Base-by-base conservation (phyloP, 148 eudicot genomes). In the Hydrangea macrophylla region DNA sequence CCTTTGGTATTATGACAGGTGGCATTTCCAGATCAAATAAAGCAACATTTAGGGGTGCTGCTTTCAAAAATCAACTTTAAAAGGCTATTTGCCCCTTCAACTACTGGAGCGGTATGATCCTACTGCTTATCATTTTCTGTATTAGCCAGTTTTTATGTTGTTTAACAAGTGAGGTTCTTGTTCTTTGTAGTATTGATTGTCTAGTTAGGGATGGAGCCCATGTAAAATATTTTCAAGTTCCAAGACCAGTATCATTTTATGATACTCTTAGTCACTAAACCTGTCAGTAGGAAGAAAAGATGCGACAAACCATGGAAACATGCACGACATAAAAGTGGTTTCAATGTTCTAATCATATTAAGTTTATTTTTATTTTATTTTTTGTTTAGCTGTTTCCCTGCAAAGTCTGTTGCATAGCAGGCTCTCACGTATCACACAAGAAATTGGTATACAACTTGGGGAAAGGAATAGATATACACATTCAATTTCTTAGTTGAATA, bases 61-160 rank as follows among this genome's bases (percentile, higher is more conserved):
- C 61, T 55, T 9, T 66, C 33, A 25, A 74, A 71, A 61, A 36
- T 79, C 71, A 79, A 84, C 54, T 33, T 81, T 58, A 79, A 81
- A 71, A 76, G 60, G 58, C 35, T 84, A 64, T 76, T 84, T 65
- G 85, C 85, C 26, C 88, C 88, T 56, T 81, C 88, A 58, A 84
- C 85, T 25, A 71, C 22, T 65, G 85, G 81, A 73, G 85, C 83
- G 60, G 88, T 84, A 84, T 58, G 71, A 60, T 68, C 44, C 59
- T 33, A 71, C 22, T 55, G 7, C 59, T 27, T 36, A 20, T 53
- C 51, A 33, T 54, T 50, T 54, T 62, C 37, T 26, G 2, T 54
- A 3, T 22, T 39, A 11, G 0, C n/a, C 18, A 30, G n/a, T 24
- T 54, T 25, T 0, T 55, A 5, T 9, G 51, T 50, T 31, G 39